These are phyloP conservation scores for Penicillium capsulatum DNA, from an alignment of 2,329 filamentous ascomycete genomes.

Conservation along the genomic window DNA sequence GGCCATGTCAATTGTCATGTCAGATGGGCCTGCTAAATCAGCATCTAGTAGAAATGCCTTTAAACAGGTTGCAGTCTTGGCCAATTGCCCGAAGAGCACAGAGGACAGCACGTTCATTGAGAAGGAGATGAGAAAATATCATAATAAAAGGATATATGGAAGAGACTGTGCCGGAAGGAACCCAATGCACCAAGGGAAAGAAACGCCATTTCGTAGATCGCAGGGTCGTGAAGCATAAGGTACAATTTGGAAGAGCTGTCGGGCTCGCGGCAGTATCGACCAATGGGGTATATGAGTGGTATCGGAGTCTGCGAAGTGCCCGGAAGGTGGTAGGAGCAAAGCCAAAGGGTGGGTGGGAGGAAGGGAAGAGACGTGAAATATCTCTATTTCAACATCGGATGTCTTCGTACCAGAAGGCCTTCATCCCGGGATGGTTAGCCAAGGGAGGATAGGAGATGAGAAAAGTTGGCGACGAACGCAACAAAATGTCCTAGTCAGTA, in stretches of 20 bases:
- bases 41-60: neutral
- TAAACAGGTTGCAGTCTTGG: neutral
- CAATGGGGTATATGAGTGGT: conserved; percentile 10
- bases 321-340: neutral
- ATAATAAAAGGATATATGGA: conserved; percentile 7
- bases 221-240: conserved; percentile 25
- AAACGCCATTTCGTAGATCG: conserved; percentile 20
- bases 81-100: conserved; percentile 2
- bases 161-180: conserved; percentile 5
- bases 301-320: conserved; percentile 3
- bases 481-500: too few relatives aligned
- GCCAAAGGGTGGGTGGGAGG: neutral
- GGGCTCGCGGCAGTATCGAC: conserved; percentile 7
- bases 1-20: neutral
- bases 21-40: neutral
- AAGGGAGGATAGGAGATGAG: conserved; percentile 1
- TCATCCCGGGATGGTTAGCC: conserved; percentile 4
- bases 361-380: conserved; percentile 1
- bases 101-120: conserved; percentile 11
- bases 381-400: too few relatives aligned
- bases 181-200: conserved; percentile 14
- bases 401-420: conserved; percentile 8
- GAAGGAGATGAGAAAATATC: conserved; percentile 8
- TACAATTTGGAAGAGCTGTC: conserved; percentile 15
- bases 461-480: neutral